Conservation (phyloP, 208 protist genomes). For the Trypanosoma scelopori region DNA sequence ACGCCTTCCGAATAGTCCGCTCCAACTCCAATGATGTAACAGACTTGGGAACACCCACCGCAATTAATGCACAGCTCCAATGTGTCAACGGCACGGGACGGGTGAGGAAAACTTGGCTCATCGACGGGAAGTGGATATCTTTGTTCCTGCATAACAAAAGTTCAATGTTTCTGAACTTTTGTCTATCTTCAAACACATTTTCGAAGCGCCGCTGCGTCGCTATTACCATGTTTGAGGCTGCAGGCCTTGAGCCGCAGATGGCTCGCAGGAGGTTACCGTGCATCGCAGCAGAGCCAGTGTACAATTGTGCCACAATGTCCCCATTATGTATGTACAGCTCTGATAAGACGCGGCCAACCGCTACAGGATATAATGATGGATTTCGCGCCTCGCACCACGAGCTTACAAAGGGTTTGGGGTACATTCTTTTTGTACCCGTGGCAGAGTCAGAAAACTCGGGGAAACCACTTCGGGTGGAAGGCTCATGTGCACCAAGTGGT, state of each 20-base stretch:
- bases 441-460: constrained; percentile 40
- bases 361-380: constrained; percentile 43
- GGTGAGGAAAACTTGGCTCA: constrained; percentile 61
- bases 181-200: constrained; percentile 86
- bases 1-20: constrained; percentile 36
- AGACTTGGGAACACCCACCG: constrained; percentile 37
- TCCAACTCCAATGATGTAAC: constrained; percentile 39
- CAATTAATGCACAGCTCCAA: constrained; percentile 67
- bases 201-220: constrained; percentile 78
- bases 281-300: constrained; percentile 94
- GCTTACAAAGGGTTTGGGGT: constrained; percentile 61
- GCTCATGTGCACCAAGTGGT: constrained; percentile 44
- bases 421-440: constrained; percentile 35
- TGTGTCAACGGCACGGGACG: constrained; percentile 58
- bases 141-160: constrained; percentile 75
- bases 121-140: constrained; percentile 66
- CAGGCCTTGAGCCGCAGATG: constrained; percentile 61
- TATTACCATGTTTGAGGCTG: constrained; percentile 82
- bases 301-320: constrained; percentile 89
- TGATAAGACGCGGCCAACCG: constrained; percentile 53
- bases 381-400: constrained; percentile 75
- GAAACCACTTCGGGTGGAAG: constrained; percentile 35
- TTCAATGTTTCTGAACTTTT: constrained; percentile 76
- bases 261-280: constrained; percentile 87
- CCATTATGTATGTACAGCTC: constrained; percentile 86